phyloP scores from a whole-genome alignment of 306 rosid species.

The Pyrus communis region DNA sequence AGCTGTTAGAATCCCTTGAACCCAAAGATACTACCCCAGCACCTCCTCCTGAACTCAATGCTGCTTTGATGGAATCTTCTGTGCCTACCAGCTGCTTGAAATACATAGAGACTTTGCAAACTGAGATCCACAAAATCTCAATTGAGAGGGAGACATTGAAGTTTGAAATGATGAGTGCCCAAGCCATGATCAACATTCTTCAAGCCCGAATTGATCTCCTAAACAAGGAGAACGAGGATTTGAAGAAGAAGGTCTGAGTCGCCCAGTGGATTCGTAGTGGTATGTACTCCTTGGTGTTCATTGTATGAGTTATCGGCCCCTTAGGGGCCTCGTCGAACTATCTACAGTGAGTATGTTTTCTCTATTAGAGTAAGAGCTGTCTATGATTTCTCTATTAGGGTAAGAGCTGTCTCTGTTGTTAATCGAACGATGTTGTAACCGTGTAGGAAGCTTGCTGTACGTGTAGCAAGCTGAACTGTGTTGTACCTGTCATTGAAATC shows the following conservation, averaged over 20 bases:
- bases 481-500: slow-evolving; percentile 28
- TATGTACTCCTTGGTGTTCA: background rate
- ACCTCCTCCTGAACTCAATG: slow-evolving; percentile 37
- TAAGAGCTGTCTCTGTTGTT: slow-evolving; percentile 22
- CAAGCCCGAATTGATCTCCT: slow-evolving; percentile 59
- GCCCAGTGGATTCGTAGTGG: slow-evolving; percentile 10
- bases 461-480: slow-evolving; percentile 6
- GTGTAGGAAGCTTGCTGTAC: background rate
- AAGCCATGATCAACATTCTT: slow-evolving; percentile 75
- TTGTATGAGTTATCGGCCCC: slow-evolving; percentile 17
- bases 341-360: slow-evolving; percentile 2
- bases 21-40: slow-evolving; percentile 39
- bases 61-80: slow-evolving; percentile 33
- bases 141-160: slow-evolving; percentile 72
- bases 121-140: slow-evolving; percentile 53
- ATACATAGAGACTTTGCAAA: slow-evolving; percentile 59
- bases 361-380: slow-evolving; percentile 13
- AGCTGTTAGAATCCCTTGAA: slow-evolving; percentile 71
- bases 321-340: background rate
- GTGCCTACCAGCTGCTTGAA: slow-evolving; percentile 64
- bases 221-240: slow-evolving; percentile 56
- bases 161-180: slow-evolving; percentile 86
- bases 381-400: slow-evolving; percentile 8
- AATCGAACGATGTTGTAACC: slow-evolving; percentile 16
- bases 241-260: slow-evolving; percentile 36